phyloP scores from a whole-genome alignment of 116 monocot genomes.

The Dioscorea cayenensis region DNA sequence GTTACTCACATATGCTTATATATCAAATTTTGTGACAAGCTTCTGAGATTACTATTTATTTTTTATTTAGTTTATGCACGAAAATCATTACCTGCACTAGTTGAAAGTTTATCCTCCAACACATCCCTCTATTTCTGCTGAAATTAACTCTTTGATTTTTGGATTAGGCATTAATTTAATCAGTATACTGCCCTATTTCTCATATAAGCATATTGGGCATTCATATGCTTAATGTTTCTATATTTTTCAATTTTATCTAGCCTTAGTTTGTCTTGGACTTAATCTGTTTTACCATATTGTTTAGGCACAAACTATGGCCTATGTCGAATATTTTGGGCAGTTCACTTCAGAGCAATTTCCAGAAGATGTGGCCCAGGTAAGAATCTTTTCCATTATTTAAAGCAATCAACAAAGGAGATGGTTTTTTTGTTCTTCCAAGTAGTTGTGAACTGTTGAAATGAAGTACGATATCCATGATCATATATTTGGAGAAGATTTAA shows the following conservation, averaged over 20 bases:
- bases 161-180: no score
- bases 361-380: constrained; percentile 92
- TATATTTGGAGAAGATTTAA: no score
- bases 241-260: not conserved
- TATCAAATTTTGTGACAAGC: no score
- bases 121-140: not conserved
- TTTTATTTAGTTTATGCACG: not conserved
- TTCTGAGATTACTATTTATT: no score
- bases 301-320: constrained; percentile 89
- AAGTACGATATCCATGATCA: no score
- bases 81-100: not conserved
- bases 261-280: constrained; percentile 4
- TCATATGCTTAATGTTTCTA: not conserved
- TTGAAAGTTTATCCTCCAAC: not conserved
- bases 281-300: not conserved
- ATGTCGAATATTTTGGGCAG: constrained; percentile 92
- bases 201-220: not conserved
- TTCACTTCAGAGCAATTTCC: constrained; percentile 89
- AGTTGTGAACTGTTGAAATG: no score
- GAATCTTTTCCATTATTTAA: constrained; percentile 1
- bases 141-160: not conserved
- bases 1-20: not conserved
- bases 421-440: not conserved
- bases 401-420: not conserved
- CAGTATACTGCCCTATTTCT: not conserved